phyloP scores from a whole-genome alignment of 352 stramenopile species.

The Globisporangium ultimum region DNA sequence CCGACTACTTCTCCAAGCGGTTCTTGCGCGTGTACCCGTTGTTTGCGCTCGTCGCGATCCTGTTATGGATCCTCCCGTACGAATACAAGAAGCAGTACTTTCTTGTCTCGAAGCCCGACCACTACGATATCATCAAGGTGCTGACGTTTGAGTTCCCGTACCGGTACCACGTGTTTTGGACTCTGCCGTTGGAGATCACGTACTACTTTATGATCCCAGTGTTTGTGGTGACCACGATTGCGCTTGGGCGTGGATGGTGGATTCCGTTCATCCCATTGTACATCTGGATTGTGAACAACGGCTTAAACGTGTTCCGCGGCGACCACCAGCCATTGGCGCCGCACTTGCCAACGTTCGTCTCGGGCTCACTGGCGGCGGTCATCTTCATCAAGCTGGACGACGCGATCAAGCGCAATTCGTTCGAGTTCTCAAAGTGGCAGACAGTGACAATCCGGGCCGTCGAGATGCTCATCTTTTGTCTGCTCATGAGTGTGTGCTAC shows the following conservation, averaged over 20 bases:
- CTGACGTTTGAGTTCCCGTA: conserved; percentile 23
- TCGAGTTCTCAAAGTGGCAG: conserved; percentile 20
- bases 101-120: conserved; percentile 9
- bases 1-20: too few species aligned
- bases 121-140: conserved; percentile 31
- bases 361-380: conserved; percentile 30
- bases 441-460: conserved; percentile 15
- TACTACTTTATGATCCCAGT: conserved; percentile 39
- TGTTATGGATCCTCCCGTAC: conserved; percentile 27
- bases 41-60: conserved; percentile 26
- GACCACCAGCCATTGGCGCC: conserved; percentile 24
- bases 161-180: conserved; percentile 48
- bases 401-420: conserved; percentile 14
- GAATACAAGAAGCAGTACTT: conserved; percentile 30
- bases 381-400: conserved; percentile 23
- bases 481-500: conserved; percentile 30
- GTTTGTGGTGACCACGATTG: conserved; percentile 16
- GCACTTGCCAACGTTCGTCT: conserved; percentile 35
- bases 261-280: conserved; percentile 16
- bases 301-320: conserved; percentile 15
- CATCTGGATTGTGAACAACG: conserved; percentile 7
- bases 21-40: conserved; percentile 57
- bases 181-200: conserved; percentile 40
- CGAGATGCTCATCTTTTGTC: conserved; percentile 15
- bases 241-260: conserved; percentile 18